Evolutionary conservation across 2,329 filamentous ascomycete genomes (phyloP), one percentile per base, ranked within the genome.

Genomic region (Aspergillus sp.): DNA sequence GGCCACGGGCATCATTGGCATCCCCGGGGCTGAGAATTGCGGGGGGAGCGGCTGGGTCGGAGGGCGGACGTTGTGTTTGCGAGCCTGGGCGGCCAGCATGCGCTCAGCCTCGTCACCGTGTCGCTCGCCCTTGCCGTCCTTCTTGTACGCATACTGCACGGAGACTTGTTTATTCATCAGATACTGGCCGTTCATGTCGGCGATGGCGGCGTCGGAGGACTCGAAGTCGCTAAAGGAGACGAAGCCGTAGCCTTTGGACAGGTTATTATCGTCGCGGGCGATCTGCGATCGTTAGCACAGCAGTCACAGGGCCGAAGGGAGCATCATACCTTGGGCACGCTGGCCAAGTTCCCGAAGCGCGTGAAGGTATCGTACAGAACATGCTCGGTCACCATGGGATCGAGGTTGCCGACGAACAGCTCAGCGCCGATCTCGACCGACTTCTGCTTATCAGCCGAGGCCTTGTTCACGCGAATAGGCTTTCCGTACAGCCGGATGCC

Each of bases 111-210:
- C 75, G 57, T 98, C 91, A 49, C 91, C 91, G 56, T 98, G 91
- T 37, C 91, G 73, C 65, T 96, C 89, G 48, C 89, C 89, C 66
- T 94, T 94, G 47, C 91, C 91, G 53, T 98, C 91, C 64, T 96
- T 96, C 72, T 98, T 98, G 74, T 94, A 96, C 24, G 91, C 91
- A 60, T 96, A 98, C 62, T 96, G 89, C 27, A 98, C 91, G 2
- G 82, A 84, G 48, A 96, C 82, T 60, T 94, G 84, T 66, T 94
- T 94, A 69, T 91, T 94, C 71, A 93, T 88, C 39, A 98, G 76
- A 61, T 91, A 96, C 65, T 96, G 88, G 32, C 86, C 86, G 57
- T 94, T 83, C 82, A 98, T 88, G 57, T 89, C 91, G 45, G 79
- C 74, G 42, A 93, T 85, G 26, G 91, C 88, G 41, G 85, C 81